These are phyloP conservation scores for Clarkia xantiana DNA, from an alignment of 345 rosid genomes.

Conservation along the genomic window DNA sequence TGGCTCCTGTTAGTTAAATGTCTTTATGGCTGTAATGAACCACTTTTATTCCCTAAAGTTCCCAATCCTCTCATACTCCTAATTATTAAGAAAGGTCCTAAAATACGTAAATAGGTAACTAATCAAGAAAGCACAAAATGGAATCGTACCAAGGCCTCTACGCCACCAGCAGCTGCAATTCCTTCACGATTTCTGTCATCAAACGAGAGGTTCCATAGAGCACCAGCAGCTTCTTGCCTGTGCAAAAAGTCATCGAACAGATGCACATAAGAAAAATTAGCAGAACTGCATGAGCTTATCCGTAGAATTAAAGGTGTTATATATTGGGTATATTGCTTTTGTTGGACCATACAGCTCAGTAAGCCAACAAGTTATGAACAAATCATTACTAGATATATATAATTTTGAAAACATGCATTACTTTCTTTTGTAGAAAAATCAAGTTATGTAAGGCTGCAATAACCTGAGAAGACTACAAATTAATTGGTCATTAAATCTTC, in stretches of 20 bases:
- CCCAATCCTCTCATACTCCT: too few species aligned
- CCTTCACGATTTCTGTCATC: conserved; percentile 77
- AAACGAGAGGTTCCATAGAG: conserved; percentile 69
- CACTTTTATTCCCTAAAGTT: too few species aligned
- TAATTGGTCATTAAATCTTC: not conserved
- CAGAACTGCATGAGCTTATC: too few species aligned
- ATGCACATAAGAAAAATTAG: too few species aligned
- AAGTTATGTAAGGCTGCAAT: not conserved
- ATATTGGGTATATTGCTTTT: too few species aligned
- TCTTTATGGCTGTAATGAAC: too few species aligned
- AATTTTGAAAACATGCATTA: not conserved
- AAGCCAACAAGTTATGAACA: not conserved
- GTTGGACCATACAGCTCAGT: too few species aligned
- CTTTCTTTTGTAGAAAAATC: not conserved
- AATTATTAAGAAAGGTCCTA: too few species aligned
- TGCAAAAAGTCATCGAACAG: conserved; percentile 1
- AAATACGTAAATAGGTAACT: too few species aligned
- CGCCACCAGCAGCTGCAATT: conserved; percentile 78
- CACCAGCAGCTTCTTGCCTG: conserved; percentile 88
- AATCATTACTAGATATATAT: conserved; percentile 2
- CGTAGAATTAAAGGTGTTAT: too few species aligned
- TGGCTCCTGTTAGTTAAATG: too few species aligned
- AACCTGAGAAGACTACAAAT: not conserved
- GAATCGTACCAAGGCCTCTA: conserved; percentile 64
- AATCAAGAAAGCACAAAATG: not conserved